Percentiles rank a stretch among this genome's conserved stretches.
Evolutionary conservation across 129 eudicot species (phyloP).

Genomic region (Cynara cardunculus): DNA sequence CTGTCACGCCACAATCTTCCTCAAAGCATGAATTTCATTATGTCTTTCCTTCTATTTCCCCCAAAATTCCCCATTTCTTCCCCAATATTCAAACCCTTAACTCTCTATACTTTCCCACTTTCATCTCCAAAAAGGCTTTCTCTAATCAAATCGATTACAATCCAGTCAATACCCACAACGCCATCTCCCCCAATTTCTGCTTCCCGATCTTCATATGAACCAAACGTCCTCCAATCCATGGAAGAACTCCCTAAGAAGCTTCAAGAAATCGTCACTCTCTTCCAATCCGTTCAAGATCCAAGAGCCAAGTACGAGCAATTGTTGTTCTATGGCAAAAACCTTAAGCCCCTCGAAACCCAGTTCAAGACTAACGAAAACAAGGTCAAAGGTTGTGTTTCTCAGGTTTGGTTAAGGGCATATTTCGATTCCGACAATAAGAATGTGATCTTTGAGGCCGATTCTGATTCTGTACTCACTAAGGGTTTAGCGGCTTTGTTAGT

Average conservation of each 20-base stretch:
- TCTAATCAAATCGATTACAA: constrained; percentile 36
- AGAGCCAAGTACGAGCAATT: constrained; percentile 81
- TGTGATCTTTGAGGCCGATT: constrained; percentile 79
- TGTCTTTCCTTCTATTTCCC: constrained; percentile 32
- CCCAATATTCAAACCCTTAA: constrained; percentile 32
- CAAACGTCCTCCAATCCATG: constrained; percentile 39
- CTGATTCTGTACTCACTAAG: constrained; percentile 73
- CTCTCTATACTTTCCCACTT: constrained; percentile 15
- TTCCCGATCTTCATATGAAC: constrained; percentile 23
- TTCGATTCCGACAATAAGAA: constrained; percentile 35
- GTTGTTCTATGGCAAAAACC: constrained; percentile 59
- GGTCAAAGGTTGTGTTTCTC: constrained; percentile 91
- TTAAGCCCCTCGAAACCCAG: constrained; percentile 47
- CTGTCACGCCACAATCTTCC: not conserved
- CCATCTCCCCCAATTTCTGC: constrained; percentile 27
- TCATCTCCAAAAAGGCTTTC: constrained; percentile 11
- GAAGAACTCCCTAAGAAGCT: constrained; percentile 80
- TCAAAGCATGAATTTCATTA: constrained; percentile 41
- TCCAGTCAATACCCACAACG: constrained; percentile 49
- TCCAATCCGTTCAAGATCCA: constrained; percentile 67
- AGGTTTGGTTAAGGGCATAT: constrained; percentile 85
- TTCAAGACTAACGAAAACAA: constrained; percentile 61
- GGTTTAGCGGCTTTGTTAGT: constrained; percentile 84
- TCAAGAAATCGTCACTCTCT: constrained; percentile 67
- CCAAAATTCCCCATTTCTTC: constrained; percentile 13